Evolutionary conservation across 2,329 filamentous ascomycete genomes (phyloP).

Genomic region (Corniculantispora saksenae): DNA sequence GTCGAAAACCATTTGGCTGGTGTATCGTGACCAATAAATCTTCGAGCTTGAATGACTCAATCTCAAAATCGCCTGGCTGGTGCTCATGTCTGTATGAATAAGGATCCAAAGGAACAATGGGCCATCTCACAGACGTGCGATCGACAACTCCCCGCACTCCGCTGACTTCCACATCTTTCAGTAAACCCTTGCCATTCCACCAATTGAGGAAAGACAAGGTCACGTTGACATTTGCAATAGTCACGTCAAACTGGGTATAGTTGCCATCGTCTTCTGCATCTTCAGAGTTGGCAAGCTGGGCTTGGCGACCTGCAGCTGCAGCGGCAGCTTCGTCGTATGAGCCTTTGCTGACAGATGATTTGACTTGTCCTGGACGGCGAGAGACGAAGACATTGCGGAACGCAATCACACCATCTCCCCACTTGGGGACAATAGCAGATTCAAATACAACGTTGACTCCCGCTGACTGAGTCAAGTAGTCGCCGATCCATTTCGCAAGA

Average conservation of each 20-base stretch:
- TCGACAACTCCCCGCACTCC: slow-evolving; percentile 92
- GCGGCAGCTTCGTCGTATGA: slow-evolving; percentile 85
- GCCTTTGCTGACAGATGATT: slow-evolving; percentile 86
- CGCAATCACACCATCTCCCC: slow-evolving; percentile 91
- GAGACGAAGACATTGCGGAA: slow-evolving; percentile 98
- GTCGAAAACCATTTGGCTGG: slow-evolving; percentile 87
- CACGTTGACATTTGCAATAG: slow-evolving; percentile 92
- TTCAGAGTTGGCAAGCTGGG: slow-evolving; percentile 35
- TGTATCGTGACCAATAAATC: slow-evolving; percentile 90
- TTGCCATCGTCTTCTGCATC: slow-evolving; percentile 87
- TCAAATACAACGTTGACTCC: slow-evolving; percentile 95
- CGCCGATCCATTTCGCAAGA: slow-evolving; percentile 87
- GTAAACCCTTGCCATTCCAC: slow-evolving; percentile 93
- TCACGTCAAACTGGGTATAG: slow-evolving; percentile 96
- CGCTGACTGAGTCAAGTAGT: slow-evolving; percentile 91
- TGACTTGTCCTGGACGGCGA: slow-evolving; percentile 77
- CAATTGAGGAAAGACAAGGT: slow-evolving; percentile 97
- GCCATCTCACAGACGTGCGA: slow-evolving; percentile 77
- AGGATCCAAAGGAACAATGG: slow-evolving; percentile 68
- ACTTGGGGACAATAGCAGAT: slow-evolving; percentile 94
- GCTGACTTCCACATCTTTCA: slow-evolving; percentile 91
- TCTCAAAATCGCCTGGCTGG: slow-evolving; percentile 90
- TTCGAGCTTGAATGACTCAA: slow-evolving; percentile 94
- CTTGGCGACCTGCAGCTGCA: slow-evolving; percentile 70
- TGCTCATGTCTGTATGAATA: slow-evolving; percentile 86